Percentiles rank a stretch among this genome's conserved stretches.
Conservation (phyloP, 169 alveolate genomes). For the Eimeria sp. region DNA sequence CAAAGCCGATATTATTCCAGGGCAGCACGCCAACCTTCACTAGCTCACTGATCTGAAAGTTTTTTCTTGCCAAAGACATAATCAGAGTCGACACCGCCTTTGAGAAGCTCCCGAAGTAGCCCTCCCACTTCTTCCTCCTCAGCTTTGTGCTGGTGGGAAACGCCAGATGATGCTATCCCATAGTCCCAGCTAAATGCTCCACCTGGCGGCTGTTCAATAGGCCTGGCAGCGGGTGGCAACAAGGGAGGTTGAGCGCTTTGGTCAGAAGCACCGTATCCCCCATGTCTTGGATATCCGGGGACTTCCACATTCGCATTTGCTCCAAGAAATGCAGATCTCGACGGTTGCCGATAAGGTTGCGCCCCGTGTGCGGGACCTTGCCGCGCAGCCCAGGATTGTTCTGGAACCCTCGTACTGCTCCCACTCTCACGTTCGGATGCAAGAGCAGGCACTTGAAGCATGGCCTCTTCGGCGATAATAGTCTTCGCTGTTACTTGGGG, state of each 20-base stretch:
- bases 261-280: background rate
- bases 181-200: background rate
- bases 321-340: background rate
- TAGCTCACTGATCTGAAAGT: background rate
- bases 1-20: background rate
- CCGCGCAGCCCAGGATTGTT: background rate
- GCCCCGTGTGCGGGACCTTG: background rate
- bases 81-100: background rate
- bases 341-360: background rate
- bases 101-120: background rate
- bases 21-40: background rate
- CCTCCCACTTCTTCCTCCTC: background rate
- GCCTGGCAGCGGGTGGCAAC: background rate
- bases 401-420: background rate
- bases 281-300: background rate
- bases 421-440: background rate
- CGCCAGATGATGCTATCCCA: too few species aligned
- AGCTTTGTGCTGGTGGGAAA: background rate
- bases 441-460: background rate
- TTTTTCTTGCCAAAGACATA: background rate
- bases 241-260: background rate
- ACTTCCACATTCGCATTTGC: background rate
- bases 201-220: background rate
- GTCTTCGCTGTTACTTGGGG: background rate
- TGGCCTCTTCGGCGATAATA: background rate